Conservation (phyloP, 2,329 filamentous ascomycete genomes). For the Fusarium falciforme region DNA sequence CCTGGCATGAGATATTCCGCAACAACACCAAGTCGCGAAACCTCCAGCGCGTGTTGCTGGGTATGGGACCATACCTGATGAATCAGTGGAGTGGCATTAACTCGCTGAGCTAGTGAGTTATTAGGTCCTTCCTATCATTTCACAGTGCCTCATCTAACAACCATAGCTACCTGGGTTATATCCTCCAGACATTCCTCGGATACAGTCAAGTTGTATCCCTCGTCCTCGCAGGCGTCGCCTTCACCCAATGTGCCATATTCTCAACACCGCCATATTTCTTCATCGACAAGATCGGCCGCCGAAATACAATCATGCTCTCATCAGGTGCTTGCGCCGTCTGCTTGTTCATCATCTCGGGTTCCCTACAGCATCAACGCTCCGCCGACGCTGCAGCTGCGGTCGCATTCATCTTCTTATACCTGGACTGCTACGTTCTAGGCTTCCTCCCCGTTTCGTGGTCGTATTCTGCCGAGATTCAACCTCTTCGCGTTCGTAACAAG, state of each 20-base stretch:
- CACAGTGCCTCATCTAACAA: background rate
- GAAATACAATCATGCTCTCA: constrained; percentile 8
- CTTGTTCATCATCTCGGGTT: constrained; percentile 6
- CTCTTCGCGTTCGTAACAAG: background rate
- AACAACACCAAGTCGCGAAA: constrained; percentile 13
- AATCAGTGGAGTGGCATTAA: constrained; percentile 1
- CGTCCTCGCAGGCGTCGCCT: constrained; percentile 7
- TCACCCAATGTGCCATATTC: constrained; percentile 6
- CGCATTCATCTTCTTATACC: constrained; percentile 12
- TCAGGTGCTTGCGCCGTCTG: background rate
- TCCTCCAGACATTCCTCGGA: background rate
- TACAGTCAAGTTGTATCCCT: constrained; percentile 9
- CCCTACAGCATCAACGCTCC: background rate
- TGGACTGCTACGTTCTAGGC: constrained; percentile 6
- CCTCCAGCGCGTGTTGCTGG: constrained; percentile 3
- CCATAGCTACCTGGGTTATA: background rate
- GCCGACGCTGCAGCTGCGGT: constrained; percentile 1
- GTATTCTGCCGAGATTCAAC: background rate
- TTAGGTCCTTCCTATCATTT: too few species aligned
- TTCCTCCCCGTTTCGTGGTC: background rate
- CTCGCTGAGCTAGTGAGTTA: background rate
- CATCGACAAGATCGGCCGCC: constrained; percentile 7
- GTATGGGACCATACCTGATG: background rate
- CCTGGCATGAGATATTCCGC: constrained; percentile 6
- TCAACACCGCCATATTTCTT: constrained; percentile 9